Percentiles rank a stretch among this genome's conserved stretches.
Evolutionary conservation across 1,284 basidiomycete genomes (phyloP).

Genomic region (Hymenochaete sp.): DNA sequence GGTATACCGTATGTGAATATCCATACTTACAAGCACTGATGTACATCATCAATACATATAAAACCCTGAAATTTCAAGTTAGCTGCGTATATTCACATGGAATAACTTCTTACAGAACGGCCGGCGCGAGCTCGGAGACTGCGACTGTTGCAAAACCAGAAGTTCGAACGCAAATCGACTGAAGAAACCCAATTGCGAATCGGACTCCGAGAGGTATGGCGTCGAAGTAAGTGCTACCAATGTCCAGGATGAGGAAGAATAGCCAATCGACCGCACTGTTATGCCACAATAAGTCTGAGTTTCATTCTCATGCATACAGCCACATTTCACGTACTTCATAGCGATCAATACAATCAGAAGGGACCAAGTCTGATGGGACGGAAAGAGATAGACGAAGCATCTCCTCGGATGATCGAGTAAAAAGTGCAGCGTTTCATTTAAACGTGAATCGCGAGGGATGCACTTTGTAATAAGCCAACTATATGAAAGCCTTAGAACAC

Average conservation of each 20-base stretch:
- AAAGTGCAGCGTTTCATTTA: constrained; percentile 81
- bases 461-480: constrained; percentile 72
- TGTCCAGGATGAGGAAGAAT: constrained; percentile 82
- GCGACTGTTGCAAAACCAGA: constrained; percentile 80
- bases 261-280: constrained; percentile 75
- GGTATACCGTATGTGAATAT: constrained; percentile 5
- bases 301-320: neutral
- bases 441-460: constrained; percentile 49
- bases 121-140: constrained; percentile 65
- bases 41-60: constrained; percentile 89
- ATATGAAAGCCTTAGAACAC: constrained; percentile 1
- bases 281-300: neutral
- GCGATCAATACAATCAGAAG: constrained; percentile 58
- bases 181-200: constrained; percentile 57
- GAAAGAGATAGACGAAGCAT: constrained; percentile 93
- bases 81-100: constrained; percentile 11
- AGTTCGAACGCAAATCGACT: constrained; percentile 76
- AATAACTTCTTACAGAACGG: constrained; percentile 58
- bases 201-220: constrained; percentile 63
- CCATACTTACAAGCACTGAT: constrained; percentile 56
- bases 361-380: constrained; percentile 93
- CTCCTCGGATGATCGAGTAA: constrained; percentile 94
- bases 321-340: constrained; percentile 50
- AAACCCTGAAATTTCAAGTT: constrained; percentile 42
- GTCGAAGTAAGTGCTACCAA: constrained; percentile 69